A percentile compares a stretch with the other conserved stretches of the same genome.
phyloP scores from a whole-genome alignment of 164 flowering plant species.

The Magnolia changhungtana region DNA sequence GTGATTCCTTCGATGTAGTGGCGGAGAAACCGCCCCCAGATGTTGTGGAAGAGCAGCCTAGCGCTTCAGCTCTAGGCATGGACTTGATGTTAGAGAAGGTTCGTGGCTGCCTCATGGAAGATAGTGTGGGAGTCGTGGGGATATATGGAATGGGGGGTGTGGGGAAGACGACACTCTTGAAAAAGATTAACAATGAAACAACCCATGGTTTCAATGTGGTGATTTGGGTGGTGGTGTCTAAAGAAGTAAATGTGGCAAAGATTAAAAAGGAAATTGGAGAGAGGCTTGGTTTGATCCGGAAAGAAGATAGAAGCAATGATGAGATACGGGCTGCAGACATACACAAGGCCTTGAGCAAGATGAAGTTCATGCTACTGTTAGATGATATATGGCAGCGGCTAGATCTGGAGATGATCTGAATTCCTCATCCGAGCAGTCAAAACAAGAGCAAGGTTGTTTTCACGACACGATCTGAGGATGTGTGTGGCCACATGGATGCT shows the following conservation, averaged over 20 bases:
- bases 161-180: constrained; percentile 12
- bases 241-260: background rate
- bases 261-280: background rate
- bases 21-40: background rate
- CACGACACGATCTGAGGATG: constrained; percentile 2
- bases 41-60: background rate
- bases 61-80: background rate
- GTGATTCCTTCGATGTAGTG: too few species aligned
- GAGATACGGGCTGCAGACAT: background rate
- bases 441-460: constrained; percentile 7
- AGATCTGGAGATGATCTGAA: background rate
- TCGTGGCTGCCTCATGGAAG: background rate
- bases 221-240: constrained; percentile 2
- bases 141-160: constrained; percentile 15
- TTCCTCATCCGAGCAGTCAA: constrained; percentile 6
- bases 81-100: background rate
- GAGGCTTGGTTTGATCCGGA: background rate
- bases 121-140: constrained; percentile 1
- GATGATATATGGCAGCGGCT: constrained; percentile 15
- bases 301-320: background rate
- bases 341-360: background rate
- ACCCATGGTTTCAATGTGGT: background rate
- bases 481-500: constrained; percentile 8
- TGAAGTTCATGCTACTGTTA: constrained; percentile 9
- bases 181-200: background rate